Conservation (phyloP, 2,329 filamentous ascomycete species). For the Cercospora sesami region DNA sequence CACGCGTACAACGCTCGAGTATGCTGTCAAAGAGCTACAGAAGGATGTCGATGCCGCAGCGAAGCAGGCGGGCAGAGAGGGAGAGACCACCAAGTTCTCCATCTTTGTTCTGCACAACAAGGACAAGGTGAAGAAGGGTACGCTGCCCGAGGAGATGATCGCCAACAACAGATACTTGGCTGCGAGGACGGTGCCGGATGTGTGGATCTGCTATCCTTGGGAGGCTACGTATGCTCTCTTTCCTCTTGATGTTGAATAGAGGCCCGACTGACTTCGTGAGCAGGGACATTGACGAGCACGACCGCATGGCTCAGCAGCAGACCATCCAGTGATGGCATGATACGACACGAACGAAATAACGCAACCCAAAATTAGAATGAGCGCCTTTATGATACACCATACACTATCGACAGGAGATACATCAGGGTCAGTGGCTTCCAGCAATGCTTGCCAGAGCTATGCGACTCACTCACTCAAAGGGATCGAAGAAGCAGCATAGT, state of each 20-base stretch:
- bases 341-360: neutral
- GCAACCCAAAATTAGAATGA: neutral
- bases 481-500: neutral
- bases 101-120: slow-evolving; percentile 99
- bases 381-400: slow-evolving; percentile 1
- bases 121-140: slow-evolving; percentile 93
- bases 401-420: neutral
- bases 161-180: slow-evolving; percentile 73
- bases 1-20: slow-evolving; percentile 89
- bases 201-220: slow-evolving; percentile 99
- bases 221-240: slow-evolving; percentile 66
- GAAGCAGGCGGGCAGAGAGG: slow-evolving; percentile 64
- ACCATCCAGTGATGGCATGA: slow-evolving; percentile 16
- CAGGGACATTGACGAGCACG: slow-evolving; percentile 85
- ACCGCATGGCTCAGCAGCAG: slow-evolving; percentile 59
- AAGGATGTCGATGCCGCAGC: slow-evolving; percentile 88
- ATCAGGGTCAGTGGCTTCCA: neutral
- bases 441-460: neutral
- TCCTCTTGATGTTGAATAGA: neutral
- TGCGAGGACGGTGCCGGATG: slow-evolving; percentile 83
- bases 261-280: slow-evolving; percentile 1
- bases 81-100: slow-evolving; percentile 79
- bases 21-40: slow-evolving; percentile 86
- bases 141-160: slow-evolving; percentile 75
- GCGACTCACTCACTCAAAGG: neutral